A percentile compares a stretch with the other conserved stretches of the same genome.
These are phyloP conservation scores for Ceratobasidium sp. DNA, from an alignment of 1,284 basidiomycete species.

Conservation along the genomic window DNA sequence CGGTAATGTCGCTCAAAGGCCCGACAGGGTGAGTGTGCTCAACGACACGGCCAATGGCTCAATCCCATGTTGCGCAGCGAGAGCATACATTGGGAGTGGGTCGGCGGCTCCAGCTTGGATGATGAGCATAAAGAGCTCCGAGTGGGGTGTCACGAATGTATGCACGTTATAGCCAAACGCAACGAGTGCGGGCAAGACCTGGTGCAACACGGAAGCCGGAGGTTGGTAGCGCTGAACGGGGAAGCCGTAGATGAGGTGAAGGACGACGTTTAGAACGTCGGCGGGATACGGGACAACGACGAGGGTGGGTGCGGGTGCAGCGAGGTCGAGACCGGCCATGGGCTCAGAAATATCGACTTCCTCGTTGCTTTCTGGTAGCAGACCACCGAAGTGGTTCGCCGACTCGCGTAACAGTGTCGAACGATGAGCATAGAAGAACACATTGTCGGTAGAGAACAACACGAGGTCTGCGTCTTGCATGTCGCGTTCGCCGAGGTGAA, in stretches of 20 bases:
- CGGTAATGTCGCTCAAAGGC: constrained; percentile 36
- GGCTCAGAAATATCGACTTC: constrained; percentile 23
- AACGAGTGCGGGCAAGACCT: constrained; percentile 15
- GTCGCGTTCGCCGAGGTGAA: constrained; percentile 34
- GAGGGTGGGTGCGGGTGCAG: neutral
- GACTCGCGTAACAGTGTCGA: constrained; percentile 15
- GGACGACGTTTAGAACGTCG: constrained; percentile 37
- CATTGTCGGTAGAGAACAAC: constrained; percentile 35
- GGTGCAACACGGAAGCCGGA: constrained; percentile 8
- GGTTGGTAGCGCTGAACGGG: constrained; percentile 27
- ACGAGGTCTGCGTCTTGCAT: constrained; percentile 39
- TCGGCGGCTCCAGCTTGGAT: constrained; percentile 21
- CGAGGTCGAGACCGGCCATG: constrained; percentile 22
- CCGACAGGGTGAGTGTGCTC: constrained; percentile 32
- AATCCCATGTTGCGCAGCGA: constrained; percentile 32
- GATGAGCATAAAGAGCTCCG: constrained; percentile 21
- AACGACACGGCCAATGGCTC: constrained; percentile 31
- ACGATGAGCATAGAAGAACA: constrained; percentile 37
- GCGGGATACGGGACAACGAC: constrained; percentile 29
- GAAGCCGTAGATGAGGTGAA: constrained; percentile 36
- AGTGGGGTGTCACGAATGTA: constrained; percentile 32
- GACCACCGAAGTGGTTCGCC: constrained; percentile 6
- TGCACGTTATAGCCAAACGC: constrained; percentile 20
- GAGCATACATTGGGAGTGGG: constrained; percentile 32
- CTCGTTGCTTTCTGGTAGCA: neutral